Base-by-base conservation (phyloP, 768 basidiomycete species). In the Mycena alexandri region DNA sequence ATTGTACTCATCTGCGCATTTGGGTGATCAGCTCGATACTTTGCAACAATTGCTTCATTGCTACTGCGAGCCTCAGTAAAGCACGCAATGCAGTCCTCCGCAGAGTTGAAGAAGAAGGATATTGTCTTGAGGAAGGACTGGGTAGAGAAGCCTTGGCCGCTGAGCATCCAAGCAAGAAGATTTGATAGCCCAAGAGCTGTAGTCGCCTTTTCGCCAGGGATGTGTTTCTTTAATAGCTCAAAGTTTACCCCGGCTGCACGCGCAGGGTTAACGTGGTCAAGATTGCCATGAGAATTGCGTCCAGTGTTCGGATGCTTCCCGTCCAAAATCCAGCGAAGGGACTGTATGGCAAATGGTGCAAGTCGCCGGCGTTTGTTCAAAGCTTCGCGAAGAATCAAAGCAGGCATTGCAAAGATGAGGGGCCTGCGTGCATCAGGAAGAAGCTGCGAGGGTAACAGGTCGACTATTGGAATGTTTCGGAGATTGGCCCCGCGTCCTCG, bases 101-200 rank as follows among this genome's bases (percentile, higher is more conserved):
- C 44, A 3, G 44, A 44, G 6, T 33, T 17, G 21, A 59, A 59
- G 46, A 47, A 59, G 6, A 59, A 13, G 11, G 58, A 16, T 5
- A 13, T 10, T 43, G 36, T 34, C 2, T 29, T 16, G 3, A 48
- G 58, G 22, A 59, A 48, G 7, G 13, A n/a, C 17, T 12, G 9
- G 2, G 58, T 59, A 10, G 25, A 29, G 17, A 3, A 5, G 14
- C 58, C 46, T 17, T 59, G 58, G 4, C 58, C 58, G 3, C 44
- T 59, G 7, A 59, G 44, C 12, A 9, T 11, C 58, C 58, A 59
- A 11, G 33, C 46, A n/a, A 59, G 29, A 13, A 59, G 34, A 59
- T 59, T 59, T n/a, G 58, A 59, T 2, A 59, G 19, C 21, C 58
- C 58, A n/a, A n/a, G n/a, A n/a, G n/a, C n/a, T n/a, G n/a, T n/a